A percentile compares a stretch with the other conserved stretches of the same genome.
These are phyloP conservation scores for Umbelopsis vinacea DNA, from an alignment of 192 early-diverging fungal genomes.

Conservation along the genomic window DNA sequence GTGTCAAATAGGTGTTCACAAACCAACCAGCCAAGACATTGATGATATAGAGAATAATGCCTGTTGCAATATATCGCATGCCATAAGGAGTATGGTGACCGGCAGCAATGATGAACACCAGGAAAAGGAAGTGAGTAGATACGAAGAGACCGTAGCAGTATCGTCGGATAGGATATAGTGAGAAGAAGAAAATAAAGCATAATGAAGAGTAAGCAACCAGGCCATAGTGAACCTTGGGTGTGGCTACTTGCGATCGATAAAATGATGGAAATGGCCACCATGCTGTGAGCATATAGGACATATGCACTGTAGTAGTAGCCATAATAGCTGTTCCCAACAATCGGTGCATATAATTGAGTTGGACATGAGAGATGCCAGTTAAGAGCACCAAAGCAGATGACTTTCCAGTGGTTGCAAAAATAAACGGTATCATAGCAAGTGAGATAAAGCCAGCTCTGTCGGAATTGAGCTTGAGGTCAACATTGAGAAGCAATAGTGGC, in stretches of 20 bases:
- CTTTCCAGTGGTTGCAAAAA: conserved; percentile 54
- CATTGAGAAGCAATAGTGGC: conserved; percentile 40
- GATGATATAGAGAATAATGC: conserved; percentile 48
- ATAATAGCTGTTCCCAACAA: conserved; percentile 44
- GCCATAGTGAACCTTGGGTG: conserved; percentile 52
- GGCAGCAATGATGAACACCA: conserved; percentile 52
- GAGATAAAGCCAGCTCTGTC: conserved; percentile 55
- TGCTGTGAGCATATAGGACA: conserved; percentile 47
- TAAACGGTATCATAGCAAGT: conserved; percentile 51
- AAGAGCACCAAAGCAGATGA: conserved; percentile 47
- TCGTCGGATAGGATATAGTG: conserved; percentile 51
- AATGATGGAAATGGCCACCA: conserved; percentile 41
- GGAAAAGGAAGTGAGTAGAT: conserved; percentile 45
- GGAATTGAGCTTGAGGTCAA: conserved; percentile 47
- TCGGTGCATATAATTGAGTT: conserved; percentile 50
- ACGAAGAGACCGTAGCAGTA: conserved; percentile 53
- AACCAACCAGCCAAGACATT: conserved; percentile 50
- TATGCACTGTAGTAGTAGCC: conserved; percentile 49
- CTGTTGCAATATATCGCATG: conserved; percentile 51
- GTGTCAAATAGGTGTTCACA: conserved; percentile 45
- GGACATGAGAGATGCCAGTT: conserved; percentile 52
- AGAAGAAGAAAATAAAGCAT: conserved; percentile 52
- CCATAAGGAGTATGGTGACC: conserved; percentile 60
- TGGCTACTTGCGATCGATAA: conserved; percentile 21
- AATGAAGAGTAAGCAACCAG: conserved; percentile 48